A percentile compares a stretch with the other conserved stretches of the same genome.
These are phyloP conservation scores for Nakaseomyces kungkrabaensis DNA, from an alignment of 1,139 yeast genomes.

Conservation along the genomic window DNA sequence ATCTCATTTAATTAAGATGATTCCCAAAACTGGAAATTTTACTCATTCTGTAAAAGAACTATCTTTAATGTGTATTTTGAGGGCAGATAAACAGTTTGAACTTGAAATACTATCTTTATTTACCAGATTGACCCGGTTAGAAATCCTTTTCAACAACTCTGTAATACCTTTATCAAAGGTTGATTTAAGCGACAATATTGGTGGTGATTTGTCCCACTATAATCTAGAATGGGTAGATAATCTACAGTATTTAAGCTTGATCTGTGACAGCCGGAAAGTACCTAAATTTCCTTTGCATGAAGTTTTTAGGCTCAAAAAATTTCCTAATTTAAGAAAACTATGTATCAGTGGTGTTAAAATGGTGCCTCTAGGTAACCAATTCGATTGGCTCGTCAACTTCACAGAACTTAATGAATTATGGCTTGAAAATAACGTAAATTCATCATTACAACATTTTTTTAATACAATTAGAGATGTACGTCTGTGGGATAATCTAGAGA, in stretches of 20 bases:
- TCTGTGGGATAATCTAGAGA: conserved; percentile 12
- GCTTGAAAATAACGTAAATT: conserved; percentile 24
- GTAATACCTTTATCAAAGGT: conserved; percentile 10
- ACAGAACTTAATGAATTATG: conserved; percentile 19
- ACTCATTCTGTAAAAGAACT: conserved; percentile 9
- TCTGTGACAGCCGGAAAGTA: conserved; percentile 19
- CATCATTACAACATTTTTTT: conserved; percentile 15
- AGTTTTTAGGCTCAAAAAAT: background rate
- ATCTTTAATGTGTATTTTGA: conserved; percentile 15
- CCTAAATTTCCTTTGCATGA: conserved; percentile 16
- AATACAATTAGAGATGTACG: conserved; percentile 10
- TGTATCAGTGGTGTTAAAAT: conserved; percentile 20
- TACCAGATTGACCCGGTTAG: conserved; percentile 13
- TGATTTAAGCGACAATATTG: background rate
- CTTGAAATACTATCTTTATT: conserved; percentile 12
- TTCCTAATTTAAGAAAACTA: conserved; percentile 9
- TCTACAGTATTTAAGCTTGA: conserved; percentile 14
- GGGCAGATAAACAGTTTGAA: conserved; percentile 18
- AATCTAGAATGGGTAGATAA: conserved; percentile 6
- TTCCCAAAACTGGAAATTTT: conserved; percentile 6
- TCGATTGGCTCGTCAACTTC: conserved; percentile 22
- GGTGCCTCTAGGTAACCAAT: conserved; percentile 5
- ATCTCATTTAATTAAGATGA: conserved; percentile 9
- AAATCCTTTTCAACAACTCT: conserved; percentile 15
- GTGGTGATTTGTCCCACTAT: background rate